Percentiles rank a stretch among this genome's conserved stretches.
These are phyloP conservation scores for Neurospora sp. DNA, from an alignment of 495 filamentous ascomycete genomes.

Conservation along the genomic window DNA sequence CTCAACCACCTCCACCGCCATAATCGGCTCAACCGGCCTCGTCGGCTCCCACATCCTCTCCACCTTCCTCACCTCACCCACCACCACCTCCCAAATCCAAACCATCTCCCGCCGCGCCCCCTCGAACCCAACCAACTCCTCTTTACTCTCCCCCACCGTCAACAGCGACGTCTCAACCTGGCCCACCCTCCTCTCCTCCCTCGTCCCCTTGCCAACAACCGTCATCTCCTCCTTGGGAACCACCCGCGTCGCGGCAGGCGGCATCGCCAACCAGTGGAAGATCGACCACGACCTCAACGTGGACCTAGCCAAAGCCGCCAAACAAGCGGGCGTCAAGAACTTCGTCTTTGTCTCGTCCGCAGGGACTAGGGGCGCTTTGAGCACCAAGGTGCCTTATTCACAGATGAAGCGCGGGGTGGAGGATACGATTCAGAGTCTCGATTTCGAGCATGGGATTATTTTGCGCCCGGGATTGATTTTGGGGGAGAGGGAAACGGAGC, in stretches of 20 bases:
- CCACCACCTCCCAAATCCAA: constrained; percentile 35
- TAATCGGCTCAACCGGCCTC: constrained; percentile 50
- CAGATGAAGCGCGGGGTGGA: constrained; percentile 79
- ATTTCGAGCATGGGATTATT: constrained; percentile 66
- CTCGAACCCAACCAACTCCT: constrained; percentile 24
- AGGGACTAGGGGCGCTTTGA: constrained; percentile 17
- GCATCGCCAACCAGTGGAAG: constrained; percentile 63
- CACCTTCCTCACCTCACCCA: constrained; percentile 38
- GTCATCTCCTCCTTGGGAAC: constrained; percentile 61
- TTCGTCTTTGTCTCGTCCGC: constrained; percentile 49
- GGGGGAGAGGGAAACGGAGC: constrained; percentile 50
- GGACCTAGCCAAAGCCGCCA: constrained; percentile 56
- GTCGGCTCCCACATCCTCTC: constrained; percentile 48
- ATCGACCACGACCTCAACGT: constrained; percentile 69
- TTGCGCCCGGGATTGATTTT: constrained; percentile 65
- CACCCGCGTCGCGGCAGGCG: constrained; percentile 53
- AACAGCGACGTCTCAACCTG: constrained; percentile 44
- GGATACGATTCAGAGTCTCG: constrained; percentile 57
- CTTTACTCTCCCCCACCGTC: constrained; percentile 41
- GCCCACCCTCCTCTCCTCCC: constrained; percentile 41
- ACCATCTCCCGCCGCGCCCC: constrained; percentile 49
- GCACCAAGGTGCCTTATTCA: constrained; percentile 39
- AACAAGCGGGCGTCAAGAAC: constrained; percentile 49
- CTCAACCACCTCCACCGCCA: constrained; percentile 20
- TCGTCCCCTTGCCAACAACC: constrained; percentile 46